Base-by-base conservation (phyloP, 2,329 filamentous ascomycete species). In the Colletotrichum zoysiae region DNA sequence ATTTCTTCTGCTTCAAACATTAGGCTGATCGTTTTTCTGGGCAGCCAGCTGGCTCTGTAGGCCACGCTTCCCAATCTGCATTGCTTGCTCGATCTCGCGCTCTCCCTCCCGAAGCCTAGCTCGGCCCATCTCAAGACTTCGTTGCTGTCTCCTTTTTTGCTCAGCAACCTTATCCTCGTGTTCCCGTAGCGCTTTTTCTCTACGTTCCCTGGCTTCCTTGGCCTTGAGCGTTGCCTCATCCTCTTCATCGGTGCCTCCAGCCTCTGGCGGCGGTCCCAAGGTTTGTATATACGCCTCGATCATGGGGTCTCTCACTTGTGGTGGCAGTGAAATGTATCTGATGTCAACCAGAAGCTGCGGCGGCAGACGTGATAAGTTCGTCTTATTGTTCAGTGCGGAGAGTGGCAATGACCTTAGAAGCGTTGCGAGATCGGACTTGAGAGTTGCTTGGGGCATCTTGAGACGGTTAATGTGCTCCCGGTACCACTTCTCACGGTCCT, bases 401-500 rank as follows among this genome's bases (percentile, higher is more conserved):
- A 86, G 77, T 0, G 92, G 88, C 53, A 92, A 84, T 7, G 86
- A 83, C 74, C 89, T 90, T 18, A 96, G 84, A 9, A 95, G 82
- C 5, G 85, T 84, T 14, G 87, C 87, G 6, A 96, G 84, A 76
- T 95, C 93, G 5, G 90, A 86, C 78, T 93, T 95, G 40, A 92
- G 87, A 5, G 89, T 88, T 0, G 89, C 84, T 63, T 88, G 87
- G 0, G 92, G 86, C 76, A 93, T 84, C 78, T 93, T 91, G 23
- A 95, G 81, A 9, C 91, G 85, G 73, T 84, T 87, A 74, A 94
- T 85, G 77, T 94, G 90, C 70, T 96, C 93, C 67, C 93, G 88
- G 79, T 95, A 97, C 64, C 89, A 85, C 81, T 92, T 95, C 78
- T 97, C 94, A 44, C 92, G 88, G 64, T 95, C 93, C 79, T 92